Conservation (phyloP, 345 rosid species). For the Gossypium thurberi region DNA sequence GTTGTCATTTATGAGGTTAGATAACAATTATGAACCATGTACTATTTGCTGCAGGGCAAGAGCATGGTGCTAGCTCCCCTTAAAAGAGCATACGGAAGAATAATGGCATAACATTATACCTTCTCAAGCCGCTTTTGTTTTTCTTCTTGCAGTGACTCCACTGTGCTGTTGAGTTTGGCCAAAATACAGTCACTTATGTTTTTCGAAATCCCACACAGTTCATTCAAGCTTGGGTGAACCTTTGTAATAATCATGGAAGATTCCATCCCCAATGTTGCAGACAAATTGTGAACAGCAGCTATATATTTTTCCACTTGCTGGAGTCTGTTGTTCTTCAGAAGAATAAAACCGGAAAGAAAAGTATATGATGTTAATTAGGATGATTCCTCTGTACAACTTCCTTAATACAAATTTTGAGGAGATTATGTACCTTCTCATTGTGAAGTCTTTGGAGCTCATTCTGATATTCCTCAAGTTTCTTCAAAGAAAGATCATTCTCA, state of each 20-base stretch:
- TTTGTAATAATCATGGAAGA: constrained; percentile 94
- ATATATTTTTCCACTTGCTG: constrained; percentile 73
- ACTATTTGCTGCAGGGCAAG: not conserved
- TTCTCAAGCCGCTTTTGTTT: constrained; percentile 73
- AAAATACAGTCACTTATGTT: constrained; percentile 81
- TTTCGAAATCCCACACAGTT: constrained; percentile 83
- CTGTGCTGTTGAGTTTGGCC: constrained; percentile 69
- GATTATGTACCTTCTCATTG: constrained; percentile 65
- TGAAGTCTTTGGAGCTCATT: constrained; percentile 75
- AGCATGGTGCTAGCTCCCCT: not conserved
- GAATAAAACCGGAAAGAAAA: constrained; percentile 15
- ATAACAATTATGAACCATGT: not conserved
- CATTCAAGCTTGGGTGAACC: constrained; percentile 90
- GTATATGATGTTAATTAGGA: not conserved
- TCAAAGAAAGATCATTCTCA: constrained; percentile 77
- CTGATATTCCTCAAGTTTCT: constrained; percentile 89
- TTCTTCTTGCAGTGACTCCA: constrained; percentile 76
- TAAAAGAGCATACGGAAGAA: constrained; percentile 10
- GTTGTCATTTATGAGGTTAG: constrained; percentile 1
- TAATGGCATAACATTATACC: constrained; percentile 34
- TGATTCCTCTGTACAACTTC: not conserved
- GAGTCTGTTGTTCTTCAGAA: constrained; percentile 70
- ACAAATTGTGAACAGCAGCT: constrained; percentile 49
- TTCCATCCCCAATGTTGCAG: constrained; percentile 81
- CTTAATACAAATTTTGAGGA: not conserved